Base-by-base conservation (phyloP, 306 rosid species). In the Dryas alaskensis region DNA sequence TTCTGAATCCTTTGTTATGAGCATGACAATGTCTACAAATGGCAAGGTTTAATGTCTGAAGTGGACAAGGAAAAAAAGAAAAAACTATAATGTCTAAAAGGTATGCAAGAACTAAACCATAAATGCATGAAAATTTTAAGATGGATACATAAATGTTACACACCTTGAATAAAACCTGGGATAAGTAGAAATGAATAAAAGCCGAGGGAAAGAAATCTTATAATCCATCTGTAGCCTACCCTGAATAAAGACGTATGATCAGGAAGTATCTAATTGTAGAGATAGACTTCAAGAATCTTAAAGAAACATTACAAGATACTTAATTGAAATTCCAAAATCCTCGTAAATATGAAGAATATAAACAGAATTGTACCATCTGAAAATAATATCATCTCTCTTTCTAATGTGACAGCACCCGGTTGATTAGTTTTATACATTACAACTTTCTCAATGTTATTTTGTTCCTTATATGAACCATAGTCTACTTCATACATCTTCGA, bases 111-210 rank as follows among this genome's bases (percentile, higher is more conserved):
- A 48, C n/a, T 25, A 4, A 37, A n/a, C 31, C 52, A 54, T 3
- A 73, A 8, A 14, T 45, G 65, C 44, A 72, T 13, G 60, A 68
- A 42, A 75, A 62, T 10, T 47, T 61, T 55, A 76, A 51, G 48
- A 66, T 55, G 65, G 60, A 75, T 52, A 44, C 59, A 66, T 43
- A 65, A 76, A 77, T 42, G 47, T 69, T 31, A 58, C 84, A 61
- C 42, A 93, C 98, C 96, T 93, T 87, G 97, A 76, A 93, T 8
- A 75, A 91, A 84, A 44, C 98, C 98, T 13, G 98, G 98, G 60
- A 86, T 64, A 48, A 93, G 86, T 53, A 89, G 71, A 17, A 89
- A 10, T 22, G 89, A 80, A 78, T 93, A 93, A 73, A 91, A 91
- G 67, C 92, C 76, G 53, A 93, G 93, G 76, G 96, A 89, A 54